phyloP scores from a whole-genome alignment of 2,329 filamentous ascomycete species.

The Ophiocordyceps robertsii region DNA sequence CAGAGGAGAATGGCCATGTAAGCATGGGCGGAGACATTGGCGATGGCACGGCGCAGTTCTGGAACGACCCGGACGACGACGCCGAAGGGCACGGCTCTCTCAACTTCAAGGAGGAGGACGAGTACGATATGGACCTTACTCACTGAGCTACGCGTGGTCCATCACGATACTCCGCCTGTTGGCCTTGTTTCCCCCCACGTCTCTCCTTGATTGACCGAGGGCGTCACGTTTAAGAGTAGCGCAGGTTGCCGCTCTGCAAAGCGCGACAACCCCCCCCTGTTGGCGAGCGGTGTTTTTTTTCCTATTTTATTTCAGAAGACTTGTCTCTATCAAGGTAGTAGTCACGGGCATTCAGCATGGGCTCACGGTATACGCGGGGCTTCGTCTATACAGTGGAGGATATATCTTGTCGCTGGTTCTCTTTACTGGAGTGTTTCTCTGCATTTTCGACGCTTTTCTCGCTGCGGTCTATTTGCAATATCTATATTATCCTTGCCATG shows the following conservation, averaged over 20 bases:
- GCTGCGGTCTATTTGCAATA: neutral
- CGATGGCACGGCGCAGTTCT: slow-evolving; percentile 40
- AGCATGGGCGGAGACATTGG: slow-evolving; percentile 30
- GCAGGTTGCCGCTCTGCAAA: neutral
- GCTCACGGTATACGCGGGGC: slow-evolving; percentile 2
- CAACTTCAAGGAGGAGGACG: slow-evolving; percentile 89
- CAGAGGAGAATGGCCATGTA: slow-evolving; percentile 23
- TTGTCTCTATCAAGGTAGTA: neutral
- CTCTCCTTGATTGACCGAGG: too few species aligned
- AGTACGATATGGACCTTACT: slow-evolving; percentile 70
- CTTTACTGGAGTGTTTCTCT: neutral
- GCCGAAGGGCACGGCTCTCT: slow-evolving; percentile 52
- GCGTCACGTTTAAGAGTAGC: neutral
- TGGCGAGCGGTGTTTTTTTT: neutral
- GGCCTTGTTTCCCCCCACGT: neutral
- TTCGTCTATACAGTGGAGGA: slow-evolving; percentile 4
- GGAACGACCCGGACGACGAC: slow-evolving; percentile 58
- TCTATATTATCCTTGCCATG: neutral
- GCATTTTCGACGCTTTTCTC: neutral
- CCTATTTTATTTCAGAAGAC: too few species aligned
- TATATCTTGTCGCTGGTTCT: slow-evolving; percentile 1
- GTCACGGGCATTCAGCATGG: slow-evolving; percentile 1
- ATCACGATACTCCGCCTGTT: neutral
- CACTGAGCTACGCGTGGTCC: slow-evolving; percentile 8
- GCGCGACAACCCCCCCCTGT: neutral